A percentile compares a stretch with the other conserved stretches of the same genome.
Evolutionary conservation across 2,329 filamentous ascomycete species (phyloP).

Genomic region (Sphaerostilbella broomeana): DNA sequence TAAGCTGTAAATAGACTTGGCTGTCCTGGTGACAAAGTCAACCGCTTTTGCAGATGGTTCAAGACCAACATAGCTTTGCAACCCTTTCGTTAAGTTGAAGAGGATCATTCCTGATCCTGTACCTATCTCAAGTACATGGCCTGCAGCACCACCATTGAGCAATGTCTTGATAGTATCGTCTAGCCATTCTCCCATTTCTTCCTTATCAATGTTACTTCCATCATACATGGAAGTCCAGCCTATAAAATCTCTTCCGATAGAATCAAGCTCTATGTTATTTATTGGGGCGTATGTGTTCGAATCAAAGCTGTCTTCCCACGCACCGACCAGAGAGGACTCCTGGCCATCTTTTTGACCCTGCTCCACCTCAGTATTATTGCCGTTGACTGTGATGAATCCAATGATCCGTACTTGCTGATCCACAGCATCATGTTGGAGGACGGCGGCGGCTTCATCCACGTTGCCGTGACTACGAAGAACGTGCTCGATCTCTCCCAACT

Average conservation of each 20-base stretch:
- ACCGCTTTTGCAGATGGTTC: conserved; percentile 21
- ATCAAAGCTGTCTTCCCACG: conserved; percentile 1
- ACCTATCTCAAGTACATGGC: conserved; percentile 24
- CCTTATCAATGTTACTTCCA: conserved; percentile 20
- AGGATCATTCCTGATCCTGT: conserved; percentile 27
- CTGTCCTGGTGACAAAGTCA: conserved; percentile 16
- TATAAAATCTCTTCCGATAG: conserved; percentile 20
- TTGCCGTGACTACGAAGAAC: conserved; percentile 10
- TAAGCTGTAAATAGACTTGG: conserved; percentile 11
- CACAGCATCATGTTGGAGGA: conserved; percentile 10
- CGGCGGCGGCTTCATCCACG: conserved; percentile 17
- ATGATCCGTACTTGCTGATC: conserved; percentile 7
- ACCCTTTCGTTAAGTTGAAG: conserved; percentile 19
- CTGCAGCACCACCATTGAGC: conserved; percentile 10
- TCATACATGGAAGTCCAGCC: conserved; percentile 30
- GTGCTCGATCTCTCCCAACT: conserved; percentile 24
- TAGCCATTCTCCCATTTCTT: conserved; percentile 28
- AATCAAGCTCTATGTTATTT: background rate
- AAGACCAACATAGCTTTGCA: conserved; percentile 23
- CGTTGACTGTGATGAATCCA: background rate
- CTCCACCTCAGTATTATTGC: background rate
- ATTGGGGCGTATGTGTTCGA: background rate
- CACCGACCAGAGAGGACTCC: too few species aligned
- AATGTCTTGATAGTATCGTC: conserved; percentile 25
- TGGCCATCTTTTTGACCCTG: too few species aligned